Conservation (phyloP, 2,329 filamentous ascomycete species). For the Ophiostoma montium region DNA sequence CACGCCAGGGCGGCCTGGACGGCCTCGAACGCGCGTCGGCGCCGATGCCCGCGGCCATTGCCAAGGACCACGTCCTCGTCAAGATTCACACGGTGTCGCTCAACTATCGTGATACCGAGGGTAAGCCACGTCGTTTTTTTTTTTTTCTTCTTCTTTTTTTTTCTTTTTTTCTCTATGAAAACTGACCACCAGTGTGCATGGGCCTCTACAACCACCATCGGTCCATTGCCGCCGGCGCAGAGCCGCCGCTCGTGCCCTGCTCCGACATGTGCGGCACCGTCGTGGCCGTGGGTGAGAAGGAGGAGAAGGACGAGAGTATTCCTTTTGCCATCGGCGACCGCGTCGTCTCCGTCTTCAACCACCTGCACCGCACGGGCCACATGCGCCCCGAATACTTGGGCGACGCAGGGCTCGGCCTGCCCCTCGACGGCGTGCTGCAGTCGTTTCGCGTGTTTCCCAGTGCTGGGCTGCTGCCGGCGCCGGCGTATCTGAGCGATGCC, state of each 20-base stretch:
- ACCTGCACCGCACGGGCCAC: constrained; percentile 43
- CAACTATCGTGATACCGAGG: constrained; percentile 37
- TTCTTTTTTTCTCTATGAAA: not conserved
- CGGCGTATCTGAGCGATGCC: constrained; percentile 41
- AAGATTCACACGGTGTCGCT: constrained; percentile 34
- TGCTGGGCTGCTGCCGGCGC: constrained; percentile 39
- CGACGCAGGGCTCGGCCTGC: constrained; percentile 45
- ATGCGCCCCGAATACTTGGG: constrained; percentile 39
- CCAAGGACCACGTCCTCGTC: constrained; percentile 35
- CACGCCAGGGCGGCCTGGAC: constrained; percentile 39
- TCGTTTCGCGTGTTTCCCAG: constrained; percentile 46
- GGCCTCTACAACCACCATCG: constrained; percentile 55
- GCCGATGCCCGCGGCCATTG: constrained; percentile 30
- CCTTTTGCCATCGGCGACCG: constrained; percentile 43
- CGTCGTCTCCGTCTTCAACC: constrained; percentile 53
- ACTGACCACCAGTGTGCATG: constrained; percentile 36
- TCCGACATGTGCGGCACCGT: constrained; percentile 58
- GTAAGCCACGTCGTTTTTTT: too few relatives aligned
- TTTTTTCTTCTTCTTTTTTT: not conserved
- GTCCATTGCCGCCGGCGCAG: constrained; percentile 25
- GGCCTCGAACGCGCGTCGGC: constrained; percentile 31
- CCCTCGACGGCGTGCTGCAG: constrained; percentile 41
- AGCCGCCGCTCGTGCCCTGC: constrained; percentile 42
- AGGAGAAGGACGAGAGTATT: constrained; percentile 14
- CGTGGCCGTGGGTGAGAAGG: constrained; percentile 29